Evolutionary conservation across 176 grass and related monocot genomes (phyloP), one percentile per base, ranked within the genome.

Genomic region (Triticum dicoccoides): DNA sequence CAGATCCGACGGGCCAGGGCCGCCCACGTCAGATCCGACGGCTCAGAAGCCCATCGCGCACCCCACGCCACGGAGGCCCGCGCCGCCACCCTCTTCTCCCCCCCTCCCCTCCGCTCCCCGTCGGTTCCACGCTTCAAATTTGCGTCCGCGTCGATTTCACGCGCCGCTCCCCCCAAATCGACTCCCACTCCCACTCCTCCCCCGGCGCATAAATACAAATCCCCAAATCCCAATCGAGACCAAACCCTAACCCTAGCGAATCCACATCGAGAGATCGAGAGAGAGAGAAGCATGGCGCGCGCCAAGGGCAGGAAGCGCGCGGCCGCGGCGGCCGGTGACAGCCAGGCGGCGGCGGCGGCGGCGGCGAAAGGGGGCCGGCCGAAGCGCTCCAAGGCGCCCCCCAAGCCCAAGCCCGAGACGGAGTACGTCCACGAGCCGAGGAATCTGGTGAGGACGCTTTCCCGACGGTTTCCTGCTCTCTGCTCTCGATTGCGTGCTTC

Each of bases 371-470:
- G 41, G 0, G 72, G 73, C 17, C 73, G 86, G 49, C 6, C 77
- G 25, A 92, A 82, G 88, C 65, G 89, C 24, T 61, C 34, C 70
- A 90, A 82, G 87, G 21, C 65, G 72, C 18, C 54, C 14, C 52
- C 89, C 77, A 92, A 93, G 65, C 79, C 52, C 5, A 56, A 94
- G 85, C 23, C 18, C 6, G 87, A 94, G 56, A 12, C 79, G 9
- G 94, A 92, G 85, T 97, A 89, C 80, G 89, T 97, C 51, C 65
- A 77, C 3, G 89, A 90, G 65, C 90, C 80, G 47, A 72, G 92
- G 14, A 94, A 92, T 65, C 41, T 92, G 88, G 94, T 97, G 29
- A 83, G 87, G 67, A 61, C 56, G 30, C 59, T 76, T 62, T 56
- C 52, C 81, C 14, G 47, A 51, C 47, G 14, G 14, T 5, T 5